Evolutionary conservation across 2,329 filamentous ascomycete species (phyloP).

Genomic region (Keithomyces neogunnii): DNA sequence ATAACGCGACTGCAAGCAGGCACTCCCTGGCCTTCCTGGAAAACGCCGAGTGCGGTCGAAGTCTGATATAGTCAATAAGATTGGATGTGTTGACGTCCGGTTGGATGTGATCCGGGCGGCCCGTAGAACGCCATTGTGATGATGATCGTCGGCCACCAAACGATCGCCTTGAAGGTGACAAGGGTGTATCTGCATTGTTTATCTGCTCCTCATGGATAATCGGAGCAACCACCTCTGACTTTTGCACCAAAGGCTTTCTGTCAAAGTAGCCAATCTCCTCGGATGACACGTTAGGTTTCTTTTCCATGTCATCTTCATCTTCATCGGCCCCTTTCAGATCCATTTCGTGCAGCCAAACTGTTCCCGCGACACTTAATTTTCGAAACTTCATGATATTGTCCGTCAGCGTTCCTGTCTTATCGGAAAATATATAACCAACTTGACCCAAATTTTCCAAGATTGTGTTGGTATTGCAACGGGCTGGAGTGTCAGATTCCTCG

Average conservation of each 20-base stretch:
- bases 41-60: constrained; percentile 68
- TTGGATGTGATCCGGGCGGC: constrained; percentile 39
- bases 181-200: constrained; percentile 13
- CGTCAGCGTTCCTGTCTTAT: constrained; percentile 90
- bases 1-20: constrained; percentile 75
- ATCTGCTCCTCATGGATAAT: constrained; percentile 22
- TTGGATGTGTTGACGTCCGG: constrained; percentile 60
- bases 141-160: constrained; percentile 34
- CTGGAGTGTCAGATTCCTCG: constrained; percentile 71
- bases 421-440: constrained; percentile 82
- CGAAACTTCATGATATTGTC: constrained; percentile 95
- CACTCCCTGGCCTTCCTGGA: constrained; percentile 74
- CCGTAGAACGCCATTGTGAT: constrained; percentile 41
- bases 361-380: constrained; percentile 82
- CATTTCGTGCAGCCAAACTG: constrained; percentile 77
- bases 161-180: constrained; percentile 23
- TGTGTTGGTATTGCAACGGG: constrained; percentile 85
- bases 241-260: constrained; percentile 18
- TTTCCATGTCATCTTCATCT: constrained; percentile 11
- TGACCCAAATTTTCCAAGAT: constrained; percentile 93
- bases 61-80: constrained; percentile 67
- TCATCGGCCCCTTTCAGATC: constrained; percentile 43
- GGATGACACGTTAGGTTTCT: constrained; percentile 10
- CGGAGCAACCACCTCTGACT: constrained; percentile 18
- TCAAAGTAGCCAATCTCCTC: constrained; percentile 4